A percentile compares a stretch with the other conserved stretches of the same genome.
These are phyloP conservation scores for Coemansia sp. DNA, from an alignment of 192 early-diverging fungal species.

Conservation along the genomic window DNA sequence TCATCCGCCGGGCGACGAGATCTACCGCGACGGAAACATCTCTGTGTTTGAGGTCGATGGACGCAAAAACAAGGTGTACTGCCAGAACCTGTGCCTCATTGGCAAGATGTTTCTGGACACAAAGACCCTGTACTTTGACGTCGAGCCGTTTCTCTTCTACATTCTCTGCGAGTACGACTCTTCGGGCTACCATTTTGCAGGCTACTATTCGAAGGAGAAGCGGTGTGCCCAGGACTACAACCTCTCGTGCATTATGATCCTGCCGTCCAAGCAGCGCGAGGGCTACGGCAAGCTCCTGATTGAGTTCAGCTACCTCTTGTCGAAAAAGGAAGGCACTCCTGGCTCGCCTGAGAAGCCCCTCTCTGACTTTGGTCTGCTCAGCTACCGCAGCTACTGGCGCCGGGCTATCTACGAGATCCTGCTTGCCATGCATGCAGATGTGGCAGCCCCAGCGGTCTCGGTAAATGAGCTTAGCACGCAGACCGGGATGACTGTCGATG, in stretches of 20 bases:
- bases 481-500: conserved; percentile 79
- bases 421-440: conserved; percentile 20
- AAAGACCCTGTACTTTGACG: conserved; percentile 96
- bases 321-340: conserved; percentile 69
- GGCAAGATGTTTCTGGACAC: conserved; percentile 98
- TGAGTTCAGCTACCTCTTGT: conserved; percentile 87
- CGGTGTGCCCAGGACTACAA: conserved; percentile 80
- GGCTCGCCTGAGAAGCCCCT: conserved; percentile 91
- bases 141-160: conserved; percentile 97
- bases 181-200: conserved; percentile 84
- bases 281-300: conserved; percentile 93
- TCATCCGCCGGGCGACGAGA: conserved; percentile 95
- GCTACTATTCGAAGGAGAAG: conserved; percentile 99
- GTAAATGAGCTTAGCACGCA: conserved; percentile 60
- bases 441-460: conserved; percentile 16
- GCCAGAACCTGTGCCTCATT: conserved; percentile 94
- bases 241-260: conserved; percentile 90
- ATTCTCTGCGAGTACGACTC: conserved; percentile 78
- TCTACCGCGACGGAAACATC: conserved; percentile 86
- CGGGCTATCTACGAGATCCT: conserved; percentile 71
- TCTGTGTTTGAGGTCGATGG: conserved; percentile 97
- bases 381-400: conserved; percentile 89
- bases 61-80: conserved; percentile 95
- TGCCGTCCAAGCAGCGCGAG: conserved; percentile 84
- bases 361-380: conserved; percentile 83